Base-by-base conservation (phyloP, 2,329 filamentous ascomycete genomes). In the Trichoderma arundinaceum region DNA sequence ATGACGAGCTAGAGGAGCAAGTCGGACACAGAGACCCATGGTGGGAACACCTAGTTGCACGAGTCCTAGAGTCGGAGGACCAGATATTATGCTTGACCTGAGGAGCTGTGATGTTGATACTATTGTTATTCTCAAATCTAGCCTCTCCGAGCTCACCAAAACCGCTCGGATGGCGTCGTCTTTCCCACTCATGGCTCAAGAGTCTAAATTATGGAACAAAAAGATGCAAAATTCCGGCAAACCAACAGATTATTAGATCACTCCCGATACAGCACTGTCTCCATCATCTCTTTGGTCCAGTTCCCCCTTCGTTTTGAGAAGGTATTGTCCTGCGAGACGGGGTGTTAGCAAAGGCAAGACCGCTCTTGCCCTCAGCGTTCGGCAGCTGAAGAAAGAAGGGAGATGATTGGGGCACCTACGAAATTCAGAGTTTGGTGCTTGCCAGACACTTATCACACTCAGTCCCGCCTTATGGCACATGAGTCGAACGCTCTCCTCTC, bases 401-500 rank as follows among this genome's bases (percentile, higher is more conserved):
- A 19, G 28, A 28, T 4, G 22, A 28, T 28, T 28, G 1, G 12
- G 19, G 2, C 58, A 75, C 77, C 71, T 71, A 76, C 78, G 73
- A 65, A 80, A 80, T 48, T 80, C 76, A 7, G 78, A 80, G 48
- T 71, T 68, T 6, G 76, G 74, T 8, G 75, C 74, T 67, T 77
- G 73, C 77, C 77, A 80, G 39, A 75, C 71, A 52, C 75, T 70
- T 43, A 77, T 68, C 41, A 79, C 73, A 54, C 72, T 74, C 68
- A 80, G 70, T 53, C 76, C 77, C 46, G 77, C 76, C 71, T 77
- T 75, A 66, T 70, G 71, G 66, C 78, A 79, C 79, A 80, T 80
- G 65, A 75, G 71, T 28, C 72, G 72, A 12, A 80, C 78, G 35
- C 72, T 72, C 3, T 72, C 66, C 68, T 78, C 75, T 53, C 72